Conservation (phyloP, 192 early-diverging fungal species). For the Linnemannia zychae region DNA sequence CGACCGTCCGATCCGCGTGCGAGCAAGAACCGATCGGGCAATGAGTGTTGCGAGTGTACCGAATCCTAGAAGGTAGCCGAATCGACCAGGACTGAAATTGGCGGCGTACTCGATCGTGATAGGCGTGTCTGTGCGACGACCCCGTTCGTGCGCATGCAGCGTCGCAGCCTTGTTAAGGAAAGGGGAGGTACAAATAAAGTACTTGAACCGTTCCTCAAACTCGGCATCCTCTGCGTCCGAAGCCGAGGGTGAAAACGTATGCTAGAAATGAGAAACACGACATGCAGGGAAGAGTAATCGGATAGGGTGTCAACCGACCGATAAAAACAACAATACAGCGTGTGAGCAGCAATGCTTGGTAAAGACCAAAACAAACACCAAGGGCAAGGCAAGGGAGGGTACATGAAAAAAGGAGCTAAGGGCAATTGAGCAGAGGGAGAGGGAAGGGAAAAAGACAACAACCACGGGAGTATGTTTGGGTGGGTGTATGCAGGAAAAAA, state of each 20-base stretch:
- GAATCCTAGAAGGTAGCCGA: conserved; percentile 41
- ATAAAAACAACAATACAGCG: neutral
- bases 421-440: conserved; percentile 9
- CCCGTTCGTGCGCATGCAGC: conserved; percentile 57
- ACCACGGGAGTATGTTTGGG: neutral
- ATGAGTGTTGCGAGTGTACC: conserved; percentile 35
- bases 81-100: conserved; percentile 33
- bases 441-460: neutral
- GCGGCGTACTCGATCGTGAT: conserved; percentile 39
- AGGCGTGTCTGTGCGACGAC: conserved; percentile 41
- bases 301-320: neutral
- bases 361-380: neutral
- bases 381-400: neutral
- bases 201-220: conserved; percentile 72
- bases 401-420: conserved; percentile 7
- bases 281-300: neutral
- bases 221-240: conserved; percentile 63
- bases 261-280: conserved; percentile 43
- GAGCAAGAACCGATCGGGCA: conserved; percentile 25
- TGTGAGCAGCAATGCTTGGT: conserved; percentile 5
- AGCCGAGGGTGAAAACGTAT: conserved; percentile 62
- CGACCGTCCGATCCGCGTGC: conserved; percentile 25
- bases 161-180: conserved; percentile 62
- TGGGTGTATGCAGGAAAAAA: conserved; percentile 5
- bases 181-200: conserved; percentile 69